Evolutionary conservation across 2,329 filamentous ascomycete genomes (phyloP).

Genomic region (Colletotrichum sansevieriae): DNA sequence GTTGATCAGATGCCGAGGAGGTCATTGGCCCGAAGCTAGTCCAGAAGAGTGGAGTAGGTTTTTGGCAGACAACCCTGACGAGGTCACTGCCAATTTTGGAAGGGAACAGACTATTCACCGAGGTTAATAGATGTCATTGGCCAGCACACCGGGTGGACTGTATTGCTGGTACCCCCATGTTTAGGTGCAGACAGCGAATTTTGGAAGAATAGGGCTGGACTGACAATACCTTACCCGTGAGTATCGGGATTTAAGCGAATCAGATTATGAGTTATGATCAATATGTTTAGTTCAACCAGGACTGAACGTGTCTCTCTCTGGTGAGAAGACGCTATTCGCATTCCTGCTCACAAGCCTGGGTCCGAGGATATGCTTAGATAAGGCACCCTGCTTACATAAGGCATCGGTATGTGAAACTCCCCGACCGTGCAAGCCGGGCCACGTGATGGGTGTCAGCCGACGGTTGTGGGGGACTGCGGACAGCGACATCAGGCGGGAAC

Average conservation of each 20-base stretch:
- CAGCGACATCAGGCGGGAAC: conserved; percentile 22
- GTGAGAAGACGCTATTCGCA: no score
- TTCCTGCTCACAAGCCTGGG: no score
- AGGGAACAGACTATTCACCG: neutral
- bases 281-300: no score
- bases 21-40: conserved; percentile 27
- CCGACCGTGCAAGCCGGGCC: conserved; percentile 22
- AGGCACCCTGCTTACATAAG: neutral
- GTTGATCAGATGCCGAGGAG: neutral
- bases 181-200: no score
- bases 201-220: no score
- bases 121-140: conserved; percentile 2
- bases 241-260: no score
- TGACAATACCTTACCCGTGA: no score
- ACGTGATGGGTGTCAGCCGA: conserved; percentile 30
- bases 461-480: conserved; percentile 11
- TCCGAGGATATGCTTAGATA: no score
- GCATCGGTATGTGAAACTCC: neutral
- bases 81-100: conserved; percentile 14
- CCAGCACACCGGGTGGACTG: neutral
- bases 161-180: neutral
- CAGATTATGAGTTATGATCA: no score
- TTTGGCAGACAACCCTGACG: neutral
- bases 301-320: no score
- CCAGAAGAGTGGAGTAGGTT: conserved; percentile 28